Evolutionary conservation across 2,329 filamentous ascomycete genomes (phyloP).

Genomic region (Phialophora tarda): DNA sequence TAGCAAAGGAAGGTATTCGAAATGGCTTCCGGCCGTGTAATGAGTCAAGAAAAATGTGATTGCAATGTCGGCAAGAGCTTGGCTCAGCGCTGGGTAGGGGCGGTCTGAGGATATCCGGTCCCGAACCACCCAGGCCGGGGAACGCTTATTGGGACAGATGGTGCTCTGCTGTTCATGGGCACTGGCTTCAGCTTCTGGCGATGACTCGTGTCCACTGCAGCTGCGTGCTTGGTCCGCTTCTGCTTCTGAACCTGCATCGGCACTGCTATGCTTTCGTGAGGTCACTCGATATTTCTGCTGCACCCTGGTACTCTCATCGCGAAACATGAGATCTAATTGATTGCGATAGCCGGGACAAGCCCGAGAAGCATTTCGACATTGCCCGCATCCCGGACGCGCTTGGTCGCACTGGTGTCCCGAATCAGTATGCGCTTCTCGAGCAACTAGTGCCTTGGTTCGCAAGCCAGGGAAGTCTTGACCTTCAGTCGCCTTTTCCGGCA

Average conservation of each 20-base stretch:
- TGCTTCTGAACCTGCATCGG: slow-evolving; percentile 1
- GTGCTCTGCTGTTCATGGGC: not conserved
- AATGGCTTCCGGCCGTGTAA: slow-evolving; percentile 26
- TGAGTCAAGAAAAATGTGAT: slow-evolving; percentile 23
- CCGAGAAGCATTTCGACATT: slow-evolving; percentile 66
- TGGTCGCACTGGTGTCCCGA: slow-evolving; percentile 61
- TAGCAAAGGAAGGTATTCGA: slow-evolving; percentile 25
- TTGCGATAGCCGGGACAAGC: slow-evolving; percentile 69
- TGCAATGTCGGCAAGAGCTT: slow-evolving; percentile 20
- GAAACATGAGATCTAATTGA: slow-evolving; percentile 68
- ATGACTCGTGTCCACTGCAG: not conserved
- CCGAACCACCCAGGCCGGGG: not conserved
- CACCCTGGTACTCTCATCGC: slow-evolving; percentile 62
- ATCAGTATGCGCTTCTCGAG: slow-evolving; percentile 12
- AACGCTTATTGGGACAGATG: not conserved
- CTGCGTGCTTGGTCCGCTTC: not conserved
- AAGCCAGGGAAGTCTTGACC: slow-evolving; percentile 26
- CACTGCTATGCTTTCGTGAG: not conserved
- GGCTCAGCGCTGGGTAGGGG: not conserved
- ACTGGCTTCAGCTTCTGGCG: not conserved
- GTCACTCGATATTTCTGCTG: slow-evolving; percentile 15
- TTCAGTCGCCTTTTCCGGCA: slow-evolving; percentile 53
- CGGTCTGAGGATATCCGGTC: not conserved
- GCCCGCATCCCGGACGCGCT: slow-evolving; percentile 64
- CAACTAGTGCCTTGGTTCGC: slow-evolving; percentile 4